Evolutionary conservation across 148 eudicot genomes (phyloP).

Genomic region (Pouteria glomerata): DNA sequence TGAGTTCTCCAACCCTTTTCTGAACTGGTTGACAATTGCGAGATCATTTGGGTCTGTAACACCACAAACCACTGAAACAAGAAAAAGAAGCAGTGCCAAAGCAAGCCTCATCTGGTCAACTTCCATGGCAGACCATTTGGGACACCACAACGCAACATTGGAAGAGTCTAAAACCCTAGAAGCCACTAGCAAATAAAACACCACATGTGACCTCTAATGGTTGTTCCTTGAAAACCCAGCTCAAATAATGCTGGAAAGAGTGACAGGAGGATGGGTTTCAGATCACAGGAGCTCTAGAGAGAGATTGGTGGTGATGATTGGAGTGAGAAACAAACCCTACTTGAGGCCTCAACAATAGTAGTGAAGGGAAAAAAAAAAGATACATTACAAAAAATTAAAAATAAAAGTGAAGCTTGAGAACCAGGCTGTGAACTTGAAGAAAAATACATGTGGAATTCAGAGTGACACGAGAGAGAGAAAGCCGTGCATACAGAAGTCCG

Average conservation of each 20-base stretch:
- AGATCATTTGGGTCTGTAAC: constrained; percentile 68
- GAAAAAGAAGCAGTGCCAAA: constrained; percentile 16
- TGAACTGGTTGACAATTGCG: constrained; percentile 58
- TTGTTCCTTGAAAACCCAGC: constrained; percentile 9
- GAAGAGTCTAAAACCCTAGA: not conserved
- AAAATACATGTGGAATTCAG: not conserved
- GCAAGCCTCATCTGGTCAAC: constrained; percentile 11
- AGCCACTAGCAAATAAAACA: too few species aligned
- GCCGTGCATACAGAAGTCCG: not conserved
- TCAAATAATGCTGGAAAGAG: constrained; percentile 4
- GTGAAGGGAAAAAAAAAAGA: too few species aligned
- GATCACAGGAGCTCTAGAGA: not conserved
- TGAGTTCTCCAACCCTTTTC: constrained; percentile 64
- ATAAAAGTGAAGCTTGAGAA: not conserved
- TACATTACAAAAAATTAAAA: too few species aligned
- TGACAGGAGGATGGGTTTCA: constrained; percentile 1
- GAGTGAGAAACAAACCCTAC: constrained; percentile 10
- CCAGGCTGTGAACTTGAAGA: not conserved
- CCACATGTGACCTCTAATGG: too few species aligned
- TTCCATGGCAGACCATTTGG: constrained; percentile 2
- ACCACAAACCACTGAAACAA: constrained; percentile 30
- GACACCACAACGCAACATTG: not conserved
- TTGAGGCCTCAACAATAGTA: too few species aligned
- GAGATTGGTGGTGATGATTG: not conserved
- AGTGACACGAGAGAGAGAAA: not conserved